phyloP scores from a whole-genome alignment of 106 monocot species.

The Xerophyta viscosa region DNA sequence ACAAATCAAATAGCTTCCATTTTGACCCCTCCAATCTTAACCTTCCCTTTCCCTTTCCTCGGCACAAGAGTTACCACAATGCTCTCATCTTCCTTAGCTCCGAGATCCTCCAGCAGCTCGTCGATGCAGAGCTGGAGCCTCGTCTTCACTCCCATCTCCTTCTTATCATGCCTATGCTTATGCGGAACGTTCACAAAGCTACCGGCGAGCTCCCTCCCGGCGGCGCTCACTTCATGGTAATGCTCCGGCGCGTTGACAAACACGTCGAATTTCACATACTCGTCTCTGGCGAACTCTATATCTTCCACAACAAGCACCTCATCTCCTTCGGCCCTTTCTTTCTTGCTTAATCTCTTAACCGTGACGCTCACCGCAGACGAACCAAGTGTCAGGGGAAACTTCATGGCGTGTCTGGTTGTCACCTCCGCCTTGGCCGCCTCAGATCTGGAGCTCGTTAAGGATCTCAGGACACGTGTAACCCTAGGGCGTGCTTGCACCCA shows the following conservation, averaged over 20 bases:
- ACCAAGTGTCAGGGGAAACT: slow-evolving; percentile 11
- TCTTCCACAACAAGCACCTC: slow-evolving; percentile 3
- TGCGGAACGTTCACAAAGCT: slow-evolving; percentile 7
- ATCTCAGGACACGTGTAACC: not conserved
- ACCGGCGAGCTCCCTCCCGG: not conserved
- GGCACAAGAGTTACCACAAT: slow-evolving; percentile 42
- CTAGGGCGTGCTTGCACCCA: slow-evolving; percentile 11
- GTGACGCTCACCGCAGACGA: not conserved
- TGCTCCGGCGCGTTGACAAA: slow-evolving; percentile 2
- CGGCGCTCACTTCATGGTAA: not conserved
- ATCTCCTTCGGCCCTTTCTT: not conserved
- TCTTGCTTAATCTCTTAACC: not conserved
- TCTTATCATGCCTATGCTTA: not conserved
- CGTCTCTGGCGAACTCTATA: not conserved
- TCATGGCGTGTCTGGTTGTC: not conserved
- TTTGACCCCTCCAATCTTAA: slow-evolving; percentile 15
- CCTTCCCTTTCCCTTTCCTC: slow-evolving; percentile 9
- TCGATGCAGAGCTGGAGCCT: slow-evolving; percentile 25
- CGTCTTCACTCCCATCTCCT: not conserved
- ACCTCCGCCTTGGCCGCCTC: not conserved
- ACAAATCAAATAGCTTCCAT: slow-evolving; percentile 11
- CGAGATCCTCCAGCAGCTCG: slow-evolving; percentile 34
- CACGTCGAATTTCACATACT: not conserved
- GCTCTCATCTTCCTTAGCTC: slow-evolving; percentile 24
- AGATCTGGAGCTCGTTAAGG: not conserved